Conservation (phyloP, 2,329 filamentous ascomycete genomes). For the Xylariaceae sp. region DNA sequence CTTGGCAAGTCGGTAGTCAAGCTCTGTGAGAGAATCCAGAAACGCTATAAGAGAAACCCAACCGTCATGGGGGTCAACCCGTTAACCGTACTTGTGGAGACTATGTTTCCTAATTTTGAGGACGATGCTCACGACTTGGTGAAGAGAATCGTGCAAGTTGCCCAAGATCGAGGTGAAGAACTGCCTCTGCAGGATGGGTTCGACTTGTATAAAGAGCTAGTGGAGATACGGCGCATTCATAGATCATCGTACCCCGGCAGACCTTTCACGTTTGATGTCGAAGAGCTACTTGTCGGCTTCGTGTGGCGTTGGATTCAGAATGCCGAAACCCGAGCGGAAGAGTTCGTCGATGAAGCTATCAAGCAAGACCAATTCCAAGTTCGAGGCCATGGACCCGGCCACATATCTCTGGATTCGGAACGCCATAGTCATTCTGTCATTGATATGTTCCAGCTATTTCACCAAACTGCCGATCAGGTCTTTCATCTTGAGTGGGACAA, state of each 20-base stretch:
- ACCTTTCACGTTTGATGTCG: constrained; percentile 85
- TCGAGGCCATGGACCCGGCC: constrained; percentile 63
- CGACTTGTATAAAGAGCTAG: constrained; percentile 85
- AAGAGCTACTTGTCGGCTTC: constrained; percentile 83
- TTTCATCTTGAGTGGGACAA: constrained; percentile 89
- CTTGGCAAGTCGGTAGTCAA: constrained; percentile 85
- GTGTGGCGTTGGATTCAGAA: constrained; percentile 93
- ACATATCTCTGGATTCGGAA: constrained; percentile 73
- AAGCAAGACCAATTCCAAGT: constrained; percentile 87
- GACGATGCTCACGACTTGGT: constrained; percentile 87
- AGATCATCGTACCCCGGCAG: constrained; percentile 70
- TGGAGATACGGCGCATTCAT: constrained; percentile 82
- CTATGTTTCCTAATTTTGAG: constrained; percentile 87
- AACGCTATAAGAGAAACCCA: constrained; percentile 85
- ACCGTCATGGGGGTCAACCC: constrained; percentile 77
- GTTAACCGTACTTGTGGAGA: constrained; percentile 73
- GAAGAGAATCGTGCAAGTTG: constrained; percentile 74
- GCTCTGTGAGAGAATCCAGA: constrained; percentile 85
- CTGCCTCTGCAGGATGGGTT: constrained; percentile 91
- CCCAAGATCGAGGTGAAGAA: constrained; percentile 70
- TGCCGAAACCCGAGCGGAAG: constrained; percentile 77
- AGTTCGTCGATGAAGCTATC: constrained; percentile 87
- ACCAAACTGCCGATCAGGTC: constrained; percentile 86
- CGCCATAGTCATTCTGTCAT: constrained; percentile 92
- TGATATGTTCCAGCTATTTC: constrained; percentile 92